Evolutionary conservation across 345 rosid species (phyloP), one percentile per base, ranked within the genome.

Genomic region (Hypericum androsaemum): DNA sequence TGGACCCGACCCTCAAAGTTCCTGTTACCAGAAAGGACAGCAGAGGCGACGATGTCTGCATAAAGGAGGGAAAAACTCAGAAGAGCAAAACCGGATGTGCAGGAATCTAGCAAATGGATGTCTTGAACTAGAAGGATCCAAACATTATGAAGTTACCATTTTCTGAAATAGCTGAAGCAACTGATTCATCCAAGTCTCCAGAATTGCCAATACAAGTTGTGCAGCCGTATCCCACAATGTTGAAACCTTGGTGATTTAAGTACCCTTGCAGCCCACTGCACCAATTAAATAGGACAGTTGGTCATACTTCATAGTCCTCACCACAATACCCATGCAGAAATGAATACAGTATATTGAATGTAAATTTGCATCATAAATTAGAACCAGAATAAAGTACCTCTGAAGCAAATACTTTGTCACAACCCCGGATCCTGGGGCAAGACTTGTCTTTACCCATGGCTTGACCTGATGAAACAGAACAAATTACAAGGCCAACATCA

Each of bases 1-100:
- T 92, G 99, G 65, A 92, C 99, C 61, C 99, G 88, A 3, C 99
- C 99, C 69, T 92, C 99, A 70, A 92, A 92, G 63, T 92, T 92
- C 47, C 97, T 69, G 76, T 92, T 92, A 40, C 99, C 99, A 54
- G 97, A 92, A 10, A 92, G 86, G 59, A 92, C 99, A 52, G 97
- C 97, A 6, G 97, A 70, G 5, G 95, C 99, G 50, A 94, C 75
- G 56, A 94, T 81, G 66, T 94, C 99, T 88, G 88, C 44, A 64
- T 14, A 50, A 36, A 56, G 50, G 43, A 55, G 14, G 16, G 44
- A 41, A 0, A 13, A 42, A 8, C 42, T 6, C 43, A 66, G 35
- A 7, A 39, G 38, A 8, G 8, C 5, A 59, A 43, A 13, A 14
- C 16, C 43, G 39, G 37, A 6, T 35, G 37, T 6, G 37, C 12